A percentile compares a stretch with the other conserved stretches of the same genome.
Conservation (phyloP, 2,329 filamentous ascomycete genomes). For the Seiridium cupressi region DNA sequence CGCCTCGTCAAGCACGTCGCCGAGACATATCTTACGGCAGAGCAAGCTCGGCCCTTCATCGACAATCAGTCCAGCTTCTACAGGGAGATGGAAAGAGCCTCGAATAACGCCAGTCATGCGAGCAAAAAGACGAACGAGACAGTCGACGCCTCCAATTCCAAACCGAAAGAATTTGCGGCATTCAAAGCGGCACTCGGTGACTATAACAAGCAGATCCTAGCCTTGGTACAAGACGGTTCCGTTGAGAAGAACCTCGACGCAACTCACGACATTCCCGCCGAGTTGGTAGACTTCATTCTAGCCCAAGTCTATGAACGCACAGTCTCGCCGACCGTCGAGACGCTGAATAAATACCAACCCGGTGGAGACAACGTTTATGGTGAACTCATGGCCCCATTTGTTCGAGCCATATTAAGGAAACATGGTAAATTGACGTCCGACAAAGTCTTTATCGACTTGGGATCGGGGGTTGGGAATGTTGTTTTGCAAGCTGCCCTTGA, state of each 20-base stretch:
- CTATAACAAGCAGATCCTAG: constrained; percentile 72
- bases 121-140: constrained; percentile 63
- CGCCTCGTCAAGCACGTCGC: constrained; percentile 68
- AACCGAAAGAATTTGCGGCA: constrained; percentile 38
- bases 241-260: constrained; percentile 70
- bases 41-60: constrained; percentile 65
- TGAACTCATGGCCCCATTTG: constrained; percentile 82
- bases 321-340: constrained; percentile 84
- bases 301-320: constrained; percentile 89
- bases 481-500: constrained; percentile 92
- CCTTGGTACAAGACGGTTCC: constrained; percentile 66
- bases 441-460: constrained; percentile 90
- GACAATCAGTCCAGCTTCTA: constrained; percentile 73
- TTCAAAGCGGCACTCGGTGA: constrained; percentile 72
- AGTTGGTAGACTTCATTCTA: constrained; percentile 76
- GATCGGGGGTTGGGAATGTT: constrained; percentile 94
- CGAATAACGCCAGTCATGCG: constrained; percentile 49
- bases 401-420: constrained; percentile 75
- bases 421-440: constrained; percentile 75
- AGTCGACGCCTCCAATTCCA: background rate
- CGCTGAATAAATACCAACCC: constrained; percentile 80
- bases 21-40: constrained; percentile 73
- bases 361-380: constrained; percentile 94
- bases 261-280: constrained; percentile 67
- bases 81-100: constrained; percentile 73